Conservation (phyloP, 768 basidiomycete species). For the Dacryopinax spathularia region DNA sequence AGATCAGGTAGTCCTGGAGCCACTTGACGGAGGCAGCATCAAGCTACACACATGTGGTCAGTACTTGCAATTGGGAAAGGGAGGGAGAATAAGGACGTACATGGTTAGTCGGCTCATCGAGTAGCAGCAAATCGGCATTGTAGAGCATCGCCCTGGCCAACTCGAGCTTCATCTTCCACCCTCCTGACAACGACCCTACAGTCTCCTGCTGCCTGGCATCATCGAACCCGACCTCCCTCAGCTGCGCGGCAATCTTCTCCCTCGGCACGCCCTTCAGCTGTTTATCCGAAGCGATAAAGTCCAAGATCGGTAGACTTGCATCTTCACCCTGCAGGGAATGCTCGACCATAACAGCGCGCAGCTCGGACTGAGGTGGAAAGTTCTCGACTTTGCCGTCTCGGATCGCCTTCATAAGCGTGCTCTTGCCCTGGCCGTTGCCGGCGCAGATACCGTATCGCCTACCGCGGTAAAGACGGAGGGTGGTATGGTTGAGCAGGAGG, state of each 20-base stretch:
- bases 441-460: slow-evolving; percentile 91
- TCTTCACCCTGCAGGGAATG: slow-evolving; percentile 94
- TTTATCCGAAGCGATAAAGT: slow-evolving; percentile 80
- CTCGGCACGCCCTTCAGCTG: slow-evolving; percentile 47
- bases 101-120: slow-evolving; percentile 84
- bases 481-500: slow-evolving; percentile 86
- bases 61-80: slow-evolving; percentile 8
- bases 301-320: slow-evolving; percentile 60
- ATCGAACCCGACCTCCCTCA: slow-evolving; percentile 83
- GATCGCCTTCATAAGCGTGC: slow-evolving; percentile 88
- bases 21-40: slow-evolving; percentile 66
- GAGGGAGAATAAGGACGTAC: slow-evolving; percentile 32
- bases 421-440: slow-evolving; percentile 92
- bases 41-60: slow-evolving; percentile 18
- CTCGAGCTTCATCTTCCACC: slow-evolving; percentile 99
- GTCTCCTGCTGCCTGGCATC: slow-evolving; percentile 67
- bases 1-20: slow-evolving; percentile 76
- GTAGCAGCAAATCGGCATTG: slow-evolving; percentile 45
- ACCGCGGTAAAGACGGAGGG: slow-evolving; percentile 74
- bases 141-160: slow-evolving; percentile 93
- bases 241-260: slow-evolving; percentile 60
- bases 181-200: slow-evolving; percentile 84
- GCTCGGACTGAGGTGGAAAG: slow-evolving; percentile 76
- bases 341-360: slow-evolving; percentile 92
- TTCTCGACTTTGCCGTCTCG: slow-evolving; percentile 87